Evolutionary conservation across 768 basidiomycete species (phyloP).

Genomic region (Boletus sp.): DNA sequence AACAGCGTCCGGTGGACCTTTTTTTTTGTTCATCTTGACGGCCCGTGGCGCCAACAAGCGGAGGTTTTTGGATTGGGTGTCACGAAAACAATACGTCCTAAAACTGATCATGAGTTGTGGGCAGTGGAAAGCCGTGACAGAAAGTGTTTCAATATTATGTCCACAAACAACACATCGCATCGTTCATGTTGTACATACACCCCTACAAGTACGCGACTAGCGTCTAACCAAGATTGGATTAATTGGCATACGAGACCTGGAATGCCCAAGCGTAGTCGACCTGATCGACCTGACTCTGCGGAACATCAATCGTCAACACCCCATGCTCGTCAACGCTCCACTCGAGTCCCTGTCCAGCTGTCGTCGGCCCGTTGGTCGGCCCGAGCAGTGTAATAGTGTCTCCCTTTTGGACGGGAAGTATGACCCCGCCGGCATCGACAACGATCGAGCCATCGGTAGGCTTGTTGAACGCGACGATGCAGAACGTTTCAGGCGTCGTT

Average conservation of each 20-base stretch:
- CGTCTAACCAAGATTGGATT: background rate
- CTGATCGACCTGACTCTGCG: conserved; percentile 19
- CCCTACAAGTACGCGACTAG: background rate
- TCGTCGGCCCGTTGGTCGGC: conserved; percentile 12
- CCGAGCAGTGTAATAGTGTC: conserved; percentile 44
- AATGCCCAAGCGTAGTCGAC: conserved; percentile 42
- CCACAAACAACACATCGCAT: background rate
- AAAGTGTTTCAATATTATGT: background rate
- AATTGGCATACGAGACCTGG: conserved; percentile 31
- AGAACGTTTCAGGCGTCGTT: conserved; percentile 49
- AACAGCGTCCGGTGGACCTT: background rate
- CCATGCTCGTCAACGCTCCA: conserved; percentile 35
- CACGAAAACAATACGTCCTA: conserved; percentile 5
- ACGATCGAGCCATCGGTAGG: conserved; percentile 34
- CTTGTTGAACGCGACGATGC: conserved; percentile 41
- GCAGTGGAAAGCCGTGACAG: too few species aligned
- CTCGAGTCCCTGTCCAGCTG: conserved; percentile 15
- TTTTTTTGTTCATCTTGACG: conserved; percentile 5
- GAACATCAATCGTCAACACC: conserved; percentile 28
- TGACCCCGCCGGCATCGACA: conserved; percentile 33
- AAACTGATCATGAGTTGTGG: background rate
- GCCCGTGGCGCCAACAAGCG: background rate
- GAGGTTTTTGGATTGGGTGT: background rate
- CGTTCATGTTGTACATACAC: background rate
- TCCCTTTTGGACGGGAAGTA: conserved; percentile 41